Conservation (phyloP, 768 basidiomycete genomes). For the Lactifluus pinguis region DNA sequence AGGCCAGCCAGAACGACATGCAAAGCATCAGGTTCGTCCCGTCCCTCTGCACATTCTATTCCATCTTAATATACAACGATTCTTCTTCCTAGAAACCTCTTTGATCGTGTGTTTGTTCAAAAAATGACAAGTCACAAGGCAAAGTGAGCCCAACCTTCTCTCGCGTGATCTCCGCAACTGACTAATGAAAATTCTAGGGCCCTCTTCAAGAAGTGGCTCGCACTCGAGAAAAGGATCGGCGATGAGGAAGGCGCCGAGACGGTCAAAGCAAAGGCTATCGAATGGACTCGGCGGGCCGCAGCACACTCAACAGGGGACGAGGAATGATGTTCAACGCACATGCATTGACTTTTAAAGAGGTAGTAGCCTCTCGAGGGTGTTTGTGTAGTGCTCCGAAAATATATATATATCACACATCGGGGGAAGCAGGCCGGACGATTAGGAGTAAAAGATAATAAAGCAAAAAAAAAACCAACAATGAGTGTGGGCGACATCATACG, state of each 20-base stretch:
- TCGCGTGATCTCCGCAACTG: background rate
- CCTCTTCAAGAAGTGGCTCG: conserved; percentile 98
- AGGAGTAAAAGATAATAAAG: conserved; percentile 28
- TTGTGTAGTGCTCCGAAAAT: conserved; percentile 18
- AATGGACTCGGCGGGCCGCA: conserved; percentile 74
- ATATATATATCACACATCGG: conserved; percentile 27
- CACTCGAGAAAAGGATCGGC: conserved; percentile 76
- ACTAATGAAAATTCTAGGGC: conserved; percentile 38
- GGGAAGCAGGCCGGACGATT: conserved; percentile 29
- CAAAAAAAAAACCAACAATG: conserved; percentile 37
- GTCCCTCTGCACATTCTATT: no score
- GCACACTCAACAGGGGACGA: conserved; percentile 16
- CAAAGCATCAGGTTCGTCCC: conserved; percentile 58
- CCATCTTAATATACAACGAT: no score
- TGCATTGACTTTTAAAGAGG: conserved; percentile 13
- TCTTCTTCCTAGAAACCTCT: conserved; percentile 52
- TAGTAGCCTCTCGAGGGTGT: conserved; percentile 12
- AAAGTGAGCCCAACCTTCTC: conserved; percentile 50
- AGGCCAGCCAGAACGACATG: conserved; percentile 71
- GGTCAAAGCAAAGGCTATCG: conserved; percentile 85
- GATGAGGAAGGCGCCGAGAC: conserved; percentile 71
- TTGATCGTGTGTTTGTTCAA: conserved; percentile 68
- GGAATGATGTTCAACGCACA: conserved; percentile 9
- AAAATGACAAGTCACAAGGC: conserved; percentile 96
- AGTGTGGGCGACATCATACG: conserved; percentile 37